Evolutionary conservation across 2,329 filamentous ascomycete species (phyloP).

Genomic region (Diaporthe sp.): DNA sequence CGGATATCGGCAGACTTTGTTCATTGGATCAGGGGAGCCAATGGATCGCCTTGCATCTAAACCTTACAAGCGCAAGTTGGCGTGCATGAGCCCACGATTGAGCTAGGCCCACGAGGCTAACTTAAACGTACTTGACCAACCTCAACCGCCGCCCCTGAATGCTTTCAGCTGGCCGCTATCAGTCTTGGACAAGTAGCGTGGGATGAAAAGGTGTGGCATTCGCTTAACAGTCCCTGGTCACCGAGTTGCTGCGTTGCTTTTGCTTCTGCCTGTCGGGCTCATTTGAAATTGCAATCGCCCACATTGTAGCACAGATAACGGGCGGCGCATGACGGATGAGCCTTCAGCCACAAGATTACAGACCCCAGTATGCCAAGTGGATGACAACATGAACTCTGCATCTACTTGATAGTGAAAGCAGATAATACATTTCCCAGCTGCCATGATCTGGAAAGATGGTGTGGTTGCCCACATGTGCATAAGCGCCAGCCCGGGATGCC

Average conservation of each 20-base stretch:
- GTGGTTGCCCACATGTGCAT: constrained; percentile 6
- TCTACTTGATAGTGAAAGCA: background rate
- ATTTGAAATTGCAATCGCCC: background rate
- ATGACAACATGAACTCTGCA: constrained; percentile 1
- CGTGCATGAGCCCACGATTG: background rate
- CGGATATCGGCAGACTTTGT: constrained; percentile 15
- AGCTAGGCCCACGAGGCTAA: constrained; percentile 6
- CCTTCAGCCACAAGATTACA: background rate
- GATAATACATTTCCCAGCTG: background rate
- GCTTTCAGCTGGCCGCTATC: constrained; percentile 6
- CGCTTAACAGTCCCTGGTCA: background rate
- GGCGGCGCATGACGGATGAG: background rate
- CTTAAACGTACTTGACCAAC: background rate
- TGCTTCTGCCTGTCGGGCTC: background rate
- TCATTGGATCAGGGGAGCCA: background rate
- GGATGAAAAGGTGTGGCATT: background rate
- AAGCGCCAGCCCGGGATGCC: background rate
- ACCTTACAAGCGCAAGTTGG: background rate
- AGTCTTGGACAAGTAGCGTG: background rate
- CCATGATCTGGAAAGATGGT: background rate
- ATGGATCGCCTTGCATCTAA: background rate
- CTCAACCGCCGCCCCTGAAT: background rate
- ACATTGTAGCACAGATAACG: background rate
- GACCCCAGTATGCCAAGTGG: constrained; percentile 4
- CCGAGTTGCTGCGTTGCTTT: background rate